These are phyloP conservation scores for Coprinellus micaceus DNA, from an alignment of 768 basidiomycete genomes.

Conservation along the genomic window DNA sequence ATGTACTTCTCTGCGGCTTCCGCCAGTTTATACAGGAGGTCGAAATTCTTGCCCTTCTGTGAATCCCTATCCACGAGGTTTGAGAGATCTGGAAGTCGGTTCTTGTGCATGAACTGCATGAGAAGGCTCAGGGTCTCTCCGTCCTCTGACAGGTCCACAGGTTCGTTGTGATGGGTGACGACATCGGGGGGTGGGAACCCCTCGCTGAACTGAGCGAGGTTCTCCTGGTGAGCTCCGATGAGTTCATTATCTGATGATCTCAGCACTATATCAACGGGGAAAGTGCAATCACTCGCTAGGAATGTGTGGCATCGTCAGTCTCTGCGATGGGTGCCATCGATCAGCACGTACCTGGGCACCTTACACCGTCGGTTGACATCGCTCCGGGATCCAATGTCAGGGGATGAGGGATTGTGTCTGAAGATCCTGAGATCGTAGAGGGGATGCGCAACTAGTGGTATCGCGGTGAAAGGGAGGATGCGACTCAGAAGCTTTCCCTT, in stretches of 20 bases:
- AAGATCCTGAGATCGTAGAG: too few relatives aligned
- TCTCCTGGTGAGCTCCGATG: not conserved
- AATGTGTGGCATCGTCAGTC: too few relatives aligned
- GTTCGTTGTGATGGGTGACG: not conserved
- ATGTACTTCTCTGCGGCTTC: slow-evolving; percentile 13
- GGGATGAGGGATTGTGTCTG: too few relatives aligned
- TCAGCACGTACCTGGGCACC: too few relatives aligned
- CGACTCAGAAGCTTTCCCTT: too few relatives aligned
- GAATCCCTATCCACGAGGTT: too few relatives aligned
- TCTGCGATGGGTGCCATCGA: too few relatives aligned
- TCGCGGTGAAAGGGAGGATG: too few relatives aligned
- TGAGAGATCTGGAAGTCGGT: not conserved
- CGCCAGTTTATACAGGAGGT: not conserved
- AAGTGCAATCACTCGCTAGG: not conserved
- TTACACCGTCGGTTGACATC: too few relatives aligned
- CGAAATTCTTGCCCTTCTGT: not conserved
- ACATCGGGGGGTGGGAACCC: not conserved
- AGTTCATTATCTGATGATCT: not conserved
- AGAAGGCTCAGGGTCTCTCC: too few relatives aligned
- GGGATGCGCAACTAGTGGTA: too few relatives aligned
- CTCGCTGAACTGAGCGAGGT: not conserved
- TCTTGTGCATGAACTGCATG: slow-evolving; percentile 5
- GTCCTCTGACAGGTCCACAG: not conserved
- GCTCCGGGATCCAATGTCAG: too few relatives aligned
- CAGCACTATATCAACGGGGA: not conserved